phyloP scores from a whole-genome alignment of 1,139 yeast species.

The Yamadazyma songkhlaensis region DNA sequence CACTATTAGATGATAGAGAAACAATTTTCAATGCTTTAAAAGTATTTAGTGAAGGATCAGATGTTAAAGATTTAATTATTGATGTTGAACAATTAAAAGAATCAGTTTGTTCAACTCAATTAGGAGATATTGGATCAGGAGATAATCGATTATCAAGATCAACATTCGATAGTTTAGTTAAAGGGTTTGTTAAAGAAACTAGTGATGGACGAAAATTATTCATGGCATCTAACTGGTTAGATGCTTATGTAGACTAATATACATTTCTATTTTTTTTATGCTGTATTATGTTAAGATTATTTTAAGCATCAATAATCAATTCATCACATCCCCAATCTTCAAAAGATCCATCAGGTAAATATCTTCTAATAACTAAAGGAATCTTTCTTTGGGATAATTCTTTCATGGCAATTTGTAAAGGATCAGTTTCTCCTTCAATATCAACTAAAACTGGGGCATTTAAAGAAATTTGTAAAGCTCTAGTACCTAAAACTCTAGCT shows the following conservation, averaged over 20 bases:
- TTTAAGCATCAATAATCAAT: conserved; percentile 77
- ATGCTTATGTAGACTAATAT: conserved; percentile 43
- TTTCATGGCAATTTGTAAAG: conserved; percentile 97
- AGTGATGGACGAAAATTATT: conserved; percentile 57
- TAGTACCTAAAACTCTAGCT: conserved; percentile 93
- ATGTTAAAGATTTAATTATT: conserved; percentile 32
- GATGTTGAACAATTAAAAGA: conserved; percentile 51
- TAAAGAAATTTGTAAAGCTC: conserved; percentile 95
- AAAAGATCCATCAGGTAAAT: conserved; percentile 92
- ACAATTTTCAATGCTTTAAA: conserved; percentile 65
- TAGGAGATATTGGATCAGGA: conserved; percentile 42
- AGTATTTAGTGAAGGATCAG: conserved; percentile 44
- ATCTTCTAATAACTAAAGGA: conserved; percentile 92
- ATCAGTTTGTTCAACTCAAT: conserved; percentile 45
- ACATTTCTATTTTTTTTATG: not conserved
- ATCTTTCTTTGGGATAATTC: conserved; percentile 93
- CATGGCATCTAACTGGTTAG: conserved; percentile 58
- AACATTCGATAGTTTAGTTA: conserved; percentile 51
- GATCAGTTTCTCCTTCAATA: conserved; percentile 98
- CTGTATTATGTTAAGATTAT: not conserved
- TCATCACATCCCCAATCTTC: conserved; percentile 99
- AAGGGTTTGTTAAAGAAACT: conserved; percentile 56
- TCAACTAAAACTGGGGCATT: conserved; percentile 98
- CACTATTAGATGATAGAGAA: conserved; percentile 55
- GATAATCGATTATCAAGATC: conserved; percentile 52